Base-by-base conservation (phyloP, 2,329 filamentous ascomycete genomes). In the Beauveria medogensis region DNA sequence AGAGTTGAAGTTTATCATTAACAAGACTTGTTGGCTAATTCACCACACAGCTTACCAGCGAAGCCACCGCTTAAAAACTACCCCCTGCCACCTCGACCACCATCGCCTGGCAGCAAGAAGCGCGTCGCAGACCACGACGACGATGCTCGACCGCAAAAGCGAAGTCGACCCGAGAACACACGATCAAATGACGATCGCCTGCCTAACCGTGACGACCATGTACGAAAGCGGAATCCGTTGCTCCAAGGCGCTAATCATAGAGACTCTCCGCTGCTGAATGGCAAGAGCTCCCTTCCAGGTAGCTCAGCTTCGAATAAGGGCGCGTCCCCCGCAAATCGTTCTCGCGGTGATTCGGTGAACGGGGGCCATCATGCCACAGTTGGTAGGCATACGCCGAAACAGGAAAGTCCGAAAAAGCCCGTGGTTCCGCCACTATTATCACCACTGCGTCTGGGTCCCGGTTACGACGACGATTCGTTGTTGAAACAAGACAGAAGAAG, bases 341-440 rank as follows among this genome's bases (percentile, higher is more conserved):
- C 73, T 30, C 74, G 75, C 30, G 69, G 69, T 58, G 70, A 74
- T 48, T 77, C 76, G 7, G 63, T 77, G 24, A 82, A 81, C 51
- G 79, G 79, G 22, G 69, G 71, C 30, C 70, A 71, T 5, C 72
- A 74, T 61, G 63, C 66, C 34, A 62, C 62, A 5, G 68, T 70
- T 34, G 75, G 67, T 65, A 74, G 72, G 60, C 68, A 67, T 50
- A 70, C 72, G 6, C 72, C 77, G 63, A 78, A 78, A 65, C 54
- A 68, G 22, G 76, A 79, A 22, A 64, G 67, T 12, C 67, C 69
- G 12, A 67, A 72, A 2, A 78, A 77, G 64, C 64, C 75, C 28
- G 70, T 71, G 26, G 73, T 85, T 7, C 82, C 82, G 9, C 79
- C 78, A 3, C 66, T 85, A 34, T 67, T 85, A 16, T 85, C 82